Conservation (phyloP, 257 asterid species). For the Dorcoceras hygrometricum region DNA sequence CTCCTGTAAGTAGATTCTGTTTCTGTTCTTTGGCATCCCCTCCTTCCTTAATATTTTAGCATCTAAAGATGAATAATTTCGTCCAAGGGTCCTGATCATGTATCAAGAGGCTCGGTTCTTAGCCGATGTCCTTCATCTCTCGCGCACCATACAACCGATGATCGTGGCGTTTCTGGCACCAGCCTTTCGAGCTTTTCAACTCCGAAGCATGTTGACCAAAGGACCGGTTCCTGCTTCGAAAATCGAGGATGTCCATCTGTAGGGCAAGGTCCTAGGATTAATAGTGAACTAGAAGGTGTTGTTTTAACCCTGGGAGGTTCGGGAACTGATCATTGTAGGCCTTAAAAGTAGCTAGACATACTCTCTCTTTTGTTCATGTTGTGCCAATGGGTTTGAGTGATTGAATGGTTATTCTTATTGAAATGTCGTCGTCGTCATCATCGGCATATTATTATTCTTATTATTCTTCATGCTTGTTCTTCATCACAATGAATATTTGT, state of each 20-base stretch:
- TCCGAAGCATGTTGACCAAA: constrained; percentile 37
- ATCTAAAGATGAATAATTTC: constrained; percentile 1
- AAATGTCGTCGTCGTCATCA: no score
- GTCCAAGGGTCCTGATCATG: constrained; percentile 55
- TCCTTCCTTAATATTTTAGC: background rate
- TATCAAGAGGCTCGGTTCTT: constrained; percentile 38
- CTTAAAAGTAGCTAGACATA: constrained; percentile 11
- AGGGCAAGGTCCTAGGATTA: constrained; percentile 33
- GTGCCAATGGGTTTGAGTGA: background rate
- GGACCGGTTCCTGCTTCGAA: constrained; percentile 15
- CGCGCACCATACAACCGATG: constrained; percentile 22
- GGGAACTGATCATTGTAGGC: constrained; percentile 44
- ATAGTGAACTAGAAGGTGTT: constrained; percentile 73
- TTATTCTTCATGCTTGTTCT: no score
- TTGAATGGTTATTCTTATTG: no score
- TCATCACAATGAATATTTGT: no score
- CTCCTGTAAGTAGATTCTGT: constrained; percentile 54
- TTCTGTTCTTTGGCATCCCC: background rate
- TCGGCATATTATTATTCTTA: no score
- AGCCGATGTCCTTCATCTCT: constrained; percentile 31
- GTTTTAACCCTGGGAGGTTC: constrained; percentile 79
- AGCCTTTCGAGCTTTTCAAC: constrained; percentile 22
- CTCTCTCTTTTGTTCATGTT: constrained; percentile 25
- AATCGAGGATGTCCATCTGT: constrained; percentile 24
- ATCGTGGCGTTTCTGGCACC: constrained; percentile 27